Evolutionary conservation across 371 early-diverging fungal species (phyloP).

Genomic region (Chytridiales sp.): DNA sequence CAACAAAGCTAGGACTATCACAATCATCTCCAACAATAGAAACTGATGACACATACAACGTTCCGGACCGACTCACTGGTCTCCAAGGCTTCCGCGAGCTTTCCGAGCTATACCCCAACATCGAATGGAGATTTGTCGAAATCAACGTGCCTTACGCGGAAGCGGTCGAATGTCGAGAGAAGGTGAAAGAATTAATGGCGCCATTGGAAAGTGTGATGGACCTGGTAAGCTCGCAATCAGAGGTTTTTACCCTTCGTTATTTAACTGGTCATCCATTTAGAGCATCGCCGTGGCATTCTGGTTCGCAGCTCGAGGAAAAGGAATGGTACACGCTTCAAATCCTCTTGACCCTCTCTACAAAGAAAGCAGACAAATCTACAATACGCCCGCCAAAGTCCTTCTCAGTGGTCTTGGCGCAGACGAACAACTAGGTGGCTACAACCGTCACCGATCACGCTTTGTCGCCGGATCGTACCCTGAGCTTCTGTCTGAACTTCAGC

Average conservation of each 20-base stretch:
- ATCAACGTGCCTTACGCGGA: slow-evolving; percentile 81
- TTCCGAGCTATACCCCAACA: slow-evolving; percentile 55
- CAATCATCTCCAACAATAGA: slow-evolving; percentile 9
- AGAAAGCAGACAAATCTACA: slow-evolving; percentile 35
- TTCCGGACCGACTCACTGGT: slow-evolving; percentile 90
- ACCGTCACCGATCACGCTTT: slow-evolving; percentile 79
- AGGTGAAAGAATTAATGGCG: slow-evolving; percentile 70
- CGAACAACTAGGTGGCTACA: slow-evolving; percentile 72
- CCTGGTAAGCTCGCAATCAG: slow-evolving; percentile 49
- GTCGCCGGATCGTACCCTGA: slow-evolving; percentile 62
- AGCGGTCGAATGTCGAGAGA: slow-evolving; percentile 52
- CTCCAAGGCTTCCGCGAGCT: slow-evolving; percentile 36
- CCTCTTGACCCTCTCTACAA: slow-evolving; percentile 1
- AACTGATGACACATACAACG: slow-evolving; percentile 62
- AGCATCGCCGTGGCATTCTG: slow-evolving; percentile 96
- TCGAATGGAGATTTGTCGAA: slow-evolving; percentile 86
- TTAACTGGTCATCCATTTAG: slow-evolving; percentile 34
- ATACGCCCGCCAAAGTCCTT: slow-evolving; percentile 71
- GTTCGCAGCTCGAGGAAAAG: slow-evolving; percentile 86
- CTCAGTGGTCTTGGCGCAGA: slow-evolving; percentile 95
- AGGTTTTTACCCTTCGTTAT: neutral
- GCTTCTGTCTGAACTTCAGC: slow-evolving; percentile 71
- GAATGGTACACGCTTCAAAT: too few species aligned
- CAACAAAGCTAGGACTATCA: neutral
- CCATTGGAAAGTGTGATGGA: slow-evolving; percentile 94